These are phyloP conservation scores for Salvia hispanica DNA, from an alignment of 257 asterid genomes.

Conservation along the genomic window DNA sequence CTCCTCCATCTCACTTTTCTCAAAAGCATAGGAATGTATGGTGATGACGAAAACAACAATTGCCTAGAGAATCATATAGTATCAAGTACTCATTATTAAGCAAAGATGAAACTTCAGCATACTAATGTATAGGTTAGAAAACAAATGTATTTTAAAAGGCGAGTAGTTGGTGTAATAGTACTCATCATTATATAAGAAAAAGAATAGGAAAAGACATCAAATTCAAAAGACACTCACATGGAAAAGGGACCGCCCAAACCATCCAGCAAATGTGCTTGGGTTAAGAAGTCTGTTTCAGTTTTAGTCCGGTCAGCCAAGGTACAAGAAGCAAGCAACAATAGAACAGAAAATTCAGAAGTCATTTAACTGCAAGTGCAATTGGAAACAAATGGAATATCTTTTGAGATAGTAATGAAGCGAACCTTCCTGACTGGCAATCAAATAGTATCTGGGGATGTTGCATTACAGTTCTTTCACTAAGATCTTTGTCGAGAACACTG, in stretches of 20 bases:
- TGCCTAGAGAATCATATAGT: conserved; percentile 56
- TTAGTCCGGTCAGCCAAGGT: conserved; percentile 30
- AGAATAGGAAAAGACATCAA: conserved; percentile 13
- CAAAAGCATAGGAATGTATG: conserved; percentile 79
- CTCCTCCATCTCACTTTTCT: conserved; percentile 99
- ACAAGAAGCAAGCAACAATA: conserved; percentile 15
- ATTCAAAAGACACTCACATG: conserved; percentile 66
- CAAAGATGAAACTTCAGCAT: conserved; percentile 19
- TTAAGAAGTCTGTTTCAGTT: conserved; percentile 84
- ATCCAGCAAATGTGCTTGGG: conserved; percentile 99
- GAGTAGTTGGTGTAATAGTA: conserved; percentile 17
- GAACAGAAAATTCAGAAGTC: conserved; percentile 11
- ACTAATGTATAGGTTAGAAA: neutral
- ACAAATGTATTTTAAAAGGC: conserved; percentile 19
- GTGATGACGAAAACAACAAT: conserved; percentile 88
- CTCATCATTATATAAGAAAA: conserved; percentile 6
- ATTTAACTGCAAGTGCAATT: conserved; percentile 24
- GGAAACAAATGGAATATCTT: conserved; percentile 25
- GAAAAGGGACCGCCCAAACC: conserved; percentile 99
- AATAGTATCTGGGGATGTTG: conserved; percentile 96
- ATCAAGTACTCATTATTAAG: conserved; percentile 17
- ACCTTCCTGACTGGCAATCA: conserved; percentile 99
- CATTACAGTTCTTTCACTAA: conserved; percentile 88
- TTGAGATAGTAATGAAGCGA: conserved; percentile 28
- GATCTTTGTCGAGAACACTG: conserved; percentile 95